These are phyloP conservation scores for Globisporangium sylvaticum DNA, from an alignment of 352 stramenopile species.

Conservation along the genomic window DNA sequence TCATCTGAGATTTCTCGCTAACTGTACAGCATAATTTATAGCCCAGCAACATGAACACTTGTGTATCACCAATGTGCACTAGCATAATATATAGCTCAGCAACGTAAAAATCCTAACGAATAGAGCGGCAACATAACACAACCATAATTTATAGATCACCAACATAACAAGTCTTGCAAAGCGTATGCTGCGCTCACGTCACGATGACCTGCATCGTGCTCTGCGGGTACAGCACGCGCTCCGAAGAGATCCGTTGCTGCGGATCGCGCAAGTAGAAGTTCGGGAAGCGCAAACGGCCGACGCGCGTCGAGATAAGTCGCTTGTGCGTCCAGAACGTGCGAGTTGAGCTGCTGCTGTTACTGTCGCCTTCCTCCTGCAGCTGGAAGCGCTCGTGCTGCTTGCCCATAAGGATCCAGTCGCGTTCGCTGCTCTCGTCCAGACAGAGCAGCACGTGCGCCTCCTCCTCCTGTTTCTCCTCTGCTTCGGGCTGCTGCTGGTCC, in stretches of 20 bases:
- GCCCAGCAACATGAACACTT: no score
- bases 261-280: slow-evolving; percentile 37
- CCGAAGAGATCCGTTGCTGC: slow-evolving; percentile 7
- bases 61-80: no score
- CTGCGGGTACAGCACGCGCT: slow-evolving; percentile 39
- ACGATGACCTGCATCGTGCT: slow-evolving; percentile 33
- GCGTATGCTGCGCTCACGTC: slow-evolving; percentile 2
- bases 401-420: slow-evolving; percentile 68
- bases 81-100: no score
- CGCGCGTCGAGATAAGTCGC: slow-evolving; percentile 38
- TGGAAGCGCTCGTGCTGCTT: slow-evolving; percentile 52
- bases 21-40: no score
- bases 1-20: no score
- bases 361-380: slow-evolving; percentile 10
- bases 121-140: not conserved
- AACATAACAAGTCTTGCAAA: not conserved
- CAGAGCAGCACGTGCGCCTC: slow-evolving; percentile 30
- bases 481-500: slow-evolving; percentile 6
- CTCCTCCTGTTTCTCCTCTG: not conserved
- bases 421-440: slow-evolving; percentile 42
- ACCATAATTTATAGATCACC: not conserved
- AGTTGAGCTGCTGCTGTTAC: not conserved
- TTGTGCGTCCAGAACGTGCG: slow-evolving; percentile 39
- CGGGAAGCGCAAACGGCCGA: slow-evolving; percentile 48
- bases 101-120: no score